Base-by-base conservation (phyloP, 495 filamentous ascomycete genomes). In the Apiosordaria backusii region DNA sequence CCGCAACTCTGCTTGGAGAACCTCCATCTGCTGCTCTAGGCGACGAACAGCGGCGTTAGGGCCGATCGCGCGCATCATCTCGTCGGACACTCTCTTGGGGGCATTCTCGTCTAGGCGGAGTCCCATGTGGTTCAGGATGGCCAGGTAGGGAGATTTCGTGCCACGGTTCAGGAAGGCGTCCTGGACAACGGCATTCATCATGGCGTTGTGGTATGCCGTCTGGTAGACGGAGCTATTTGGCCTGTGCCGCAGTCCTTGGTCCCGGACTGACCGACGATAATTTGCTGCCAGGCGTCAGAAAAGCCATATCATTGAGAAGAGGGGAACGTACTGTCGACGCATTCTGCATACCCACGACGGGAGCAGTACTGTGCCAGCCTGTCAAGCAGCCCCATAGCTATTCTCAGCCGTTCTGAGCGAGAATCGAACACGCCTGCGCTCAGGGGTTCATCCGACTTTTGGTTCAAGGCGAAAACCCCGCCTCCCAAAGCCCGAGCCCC, bases 81-180 rank as follows among this genome's bases (percentile, higher is more conserved):
- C 67, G 52, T 62, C 59, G 52, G 67, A 29, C 52, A 68, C 67
- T 23, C 50, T 64, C 62, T 68, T 65, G 4, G 67, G 67, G 50
- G 67, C 67, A 35, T 65, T 68, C 27, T 65, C 58, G 22, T 68
- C 62, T 4, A 59, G 63, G 53, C 62, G 62, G 29, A 65, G 58
- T 57, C 67, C 67, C 50, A 57, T 68, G 50, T 68, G 63, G 57
- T 68, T 68, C 6, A 68, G 54, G 23, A 62, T 62, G 58, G 62
- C 67, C 2, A 68, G 67, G 67, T 68, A 68, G 62, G 67, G 62
- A 1, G 67, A 58, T 53, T 57, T 0, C 55, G 67, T 68, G 19
- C 62, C 58, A 27, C 67, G 67, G 24, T 61, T 62, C n/a, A 67
- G 60, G 66, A 70, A 67, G 26, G 68, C 65, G 45, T 70, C 68